Conservation (phyloP, 805 yeast species). For the Teunomyces barrocoloradensis region DNA sequence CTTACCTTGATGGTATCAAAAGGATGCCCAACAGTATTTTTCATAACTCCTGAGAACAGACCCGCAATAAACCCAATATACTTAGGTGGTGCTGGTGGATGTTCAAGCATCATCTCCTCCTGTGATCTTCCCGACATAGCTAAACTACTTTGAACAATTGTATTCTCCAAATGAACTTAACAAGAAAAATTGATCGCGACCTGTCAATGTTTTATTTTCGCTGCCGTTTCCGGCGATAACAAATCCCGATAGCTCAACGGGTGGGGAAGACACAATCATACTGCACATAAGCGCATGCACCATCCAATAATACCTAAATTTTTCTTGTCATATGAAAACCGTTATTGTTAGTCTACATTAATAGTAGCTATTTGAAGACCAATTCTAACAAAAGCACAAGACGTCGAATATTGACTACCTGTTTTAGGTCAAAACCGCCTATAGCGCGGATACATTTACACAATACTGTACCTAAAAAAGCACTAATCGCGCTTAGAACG, state of each 20-base stretch:
- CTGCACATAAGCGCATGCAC: neutral
- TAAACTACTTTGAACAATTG: no score
- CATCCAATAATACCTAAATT: neutral
- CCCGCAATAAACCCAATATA: slow-evolving; percentile 86
- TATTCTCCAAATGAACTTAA: neutral
- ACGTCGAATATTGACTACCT: no score
- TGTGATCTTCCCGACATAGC: neutral
- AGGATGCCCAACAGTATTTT: slow-evolving; percentile 90
- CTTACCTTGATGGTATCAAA: slow-evolving; percentile 89
- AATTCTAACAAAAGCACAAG: no score
- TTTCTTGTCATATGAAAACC: neutral
- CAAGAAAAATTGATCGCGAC: neutral
- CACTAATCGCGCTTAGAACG: neutral
- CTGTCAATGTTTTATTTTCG: neutral
- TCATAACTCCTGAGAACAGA: slow-evolving; percentile 80
- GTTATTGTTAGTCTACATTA: no score
- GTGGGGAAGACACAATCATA: neutral
- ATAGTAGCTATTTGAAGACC: no score
- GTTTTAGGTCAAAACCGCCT: no score
- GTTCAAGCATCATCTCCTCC: neutral
- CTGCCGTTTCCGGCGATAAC: neutral
- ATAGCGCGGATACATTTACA: no score
- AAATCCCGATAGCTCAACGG: neutral
- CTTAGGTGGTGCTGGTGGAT: slow-evolving; percentile 38
- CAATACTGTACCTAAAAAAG: neutral